Percentiles rank a stretch among this genome's conserved stretches.
These are phyloP conservation scores for Pythium angustatum DNA, from an alignment of 352 stramenopile species.

Conservation along the genomic window DNA sequence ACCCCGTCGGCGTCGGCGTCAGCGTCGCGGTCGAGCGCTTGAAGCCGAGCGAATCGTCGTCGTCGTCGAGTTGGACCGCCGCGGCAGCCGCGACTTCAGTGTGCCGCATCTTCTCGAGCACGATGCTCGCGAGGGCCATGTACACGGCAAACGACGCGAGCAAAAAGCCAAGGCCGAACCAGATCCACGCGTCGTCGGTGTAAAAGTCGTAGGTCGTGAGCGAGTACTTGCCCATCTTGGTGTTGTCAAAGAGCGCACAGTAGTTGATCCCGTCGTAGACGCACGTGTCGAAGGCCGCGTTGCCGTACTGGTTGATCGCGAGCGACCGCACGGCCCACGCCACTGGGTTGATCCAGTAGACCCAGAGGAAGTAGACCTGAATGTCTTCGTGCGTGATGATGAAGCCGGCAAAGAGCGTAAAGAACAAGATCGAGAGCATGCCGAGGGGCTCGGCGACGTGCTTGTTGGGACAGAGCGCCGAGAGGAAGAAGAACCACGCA, in stretches of 20 bases:
- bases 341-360: slow-evolving; percentile 63
- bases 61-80: not conserved
- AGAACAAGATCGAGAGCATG: slow-evolving; percentile 45
- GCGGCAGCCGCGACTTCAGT: not conserved
- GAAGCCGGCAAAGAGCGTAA: slow-evolving; percentile 55
- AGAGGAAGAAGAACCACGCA: slow-evolving; percentile 48
- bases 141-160: slow-evolving; percentile 1
- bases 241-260: slow-evolving; percentile 15
- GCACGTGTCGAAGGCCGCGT: slow-evolving; percentile 15
- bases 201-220: slow-evolving; percentile 34
- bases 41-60: not conserved
- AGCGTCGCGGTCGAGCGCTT: not conserved
- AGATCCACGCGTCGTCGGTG: slow-evolving; percentile 18
- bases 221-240: slow-evolving; percentile 30
- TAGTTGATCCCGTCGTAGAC: slow-evolving; percentile 29
- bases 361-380: slow-evolving; percentile 48
- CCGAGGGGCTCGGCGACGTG: slow-evolving; percentile 43
- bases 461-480: slow-evolving; percentile 28
- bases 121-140: slow-evolving; percentile 12
- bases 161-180: slow-evolving; percentile 12
- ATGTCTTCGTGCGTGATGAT: slow-evolving; percentile 45
- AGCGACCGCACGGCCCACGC: slow-evolving; percentile 43
- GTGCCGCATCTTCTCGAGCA: slow-evolving; percentile 23
- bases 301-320: slow-evolving; percentile 31
- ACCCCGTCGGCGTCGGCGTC: not conserved